Evolutionary conservation across 306 rosid species (phyloP).

Genomic region (Acacia crassicarpa): DNA sequence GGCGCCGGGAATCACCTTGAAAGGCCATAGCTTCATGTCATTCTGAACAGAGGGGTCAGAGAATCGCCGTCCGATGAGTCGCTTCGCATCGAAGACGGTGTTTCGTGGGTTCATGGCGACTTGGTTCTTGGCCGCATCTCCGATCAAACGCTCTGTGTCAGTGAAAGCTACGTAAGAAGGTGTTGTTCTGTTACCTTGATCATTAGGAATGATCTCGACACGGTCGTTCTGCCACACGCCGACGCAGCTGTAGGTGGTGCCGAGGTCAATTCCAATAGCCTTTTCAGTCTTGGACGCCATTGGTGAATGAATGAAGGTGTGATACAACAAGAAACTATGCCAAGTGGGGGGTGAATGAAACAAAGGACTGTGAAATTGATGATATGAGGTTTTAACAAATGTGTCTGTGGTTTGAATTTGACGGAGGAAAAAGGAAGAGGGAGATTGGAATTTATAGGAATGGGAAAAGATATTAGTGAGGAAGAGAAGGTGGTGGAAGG

Average conservation of each 20-base stretch:
- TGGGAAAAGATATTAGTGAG: neutral
- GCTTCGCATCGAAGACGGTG: conserved; percentile 45
- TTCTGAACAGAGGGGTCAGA: conserved; percentile 32
- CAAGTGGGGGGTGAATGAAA: neutral
- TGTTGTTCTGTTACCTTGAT: conserved; percentile 43
- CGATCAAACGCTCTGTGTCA: conserved; percentile 31
- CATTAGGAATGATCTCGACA: conserved; percentile 44
- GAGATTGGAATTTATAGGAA: conserved; percentile 1
- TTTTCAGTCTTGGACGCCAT: conserved; percentile 33
- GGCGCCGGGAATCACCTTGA: conserved; percentile 32
- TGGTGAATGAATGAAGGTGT: neutral
- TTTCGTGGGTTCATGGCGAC: conserved; percentile 25
- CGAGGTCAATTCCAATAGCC: conserved; percentile 51
- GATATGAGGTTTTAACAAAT: no score
- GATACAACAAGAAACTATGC: neutral
- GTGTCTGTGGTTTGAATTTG: neutral
- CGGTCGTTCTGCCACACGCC: conserved; percentile 45
- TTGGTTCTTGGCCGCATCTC: conserved; percentile 41
- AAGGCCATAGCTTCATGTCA: conserved; percentile 42
- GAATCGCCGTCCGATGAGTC: conserved; percentile 39
- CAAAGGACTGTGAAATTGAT: neutral
- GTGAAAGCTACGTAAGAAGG: conserved; percentile 46
- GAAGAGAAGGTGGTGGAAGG: conserved; percentile 31
- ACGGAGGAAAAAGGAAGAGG: neutral
- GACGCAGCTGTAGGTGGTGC: conserved; percentile 46